phyloP scores from a whole-genome alignment of 208 protist species.

The Borovskyia barvae region DNA sequence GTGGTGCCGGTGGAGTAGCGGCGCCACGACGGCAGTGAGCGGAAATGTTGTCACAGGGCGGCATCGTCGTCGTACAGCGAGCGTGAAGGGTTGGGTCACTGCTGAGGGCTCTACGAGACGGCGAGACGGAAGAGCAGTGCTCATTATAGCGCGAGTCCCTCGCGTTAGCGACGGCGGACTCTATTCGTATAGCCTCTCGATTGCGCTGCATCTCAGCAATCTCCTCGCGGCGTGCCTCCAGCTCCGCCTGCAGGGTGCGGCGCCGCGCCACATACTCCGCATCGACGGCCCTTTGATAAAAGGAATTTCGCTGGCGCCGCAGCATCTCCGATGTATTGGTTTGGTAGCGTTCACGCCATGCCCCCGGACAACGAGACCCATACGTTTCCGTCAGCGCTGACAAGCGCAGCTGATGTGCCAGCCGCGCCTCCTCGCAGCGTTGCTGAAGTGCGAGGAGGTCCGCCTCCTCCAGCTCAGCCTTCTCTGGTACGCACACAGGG shows the following conservation, averaged over 20 bases:
- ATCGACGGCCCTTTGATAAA: slow-evolving; percentile 46
- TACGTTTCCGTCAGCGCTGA: slow-evolving; percentile 9
- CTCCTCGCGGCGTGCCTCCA: slow-evolving; percentile 49
- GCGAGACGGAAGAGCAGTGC: background rate
- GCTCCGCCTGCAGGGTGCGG: slow-evolving; percentile 60
- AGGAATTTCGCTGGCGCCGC: slow-evolving; percentile 41
- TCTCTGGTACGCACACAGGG: slow-evolving; percentile 59
- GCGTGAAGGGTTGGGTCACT: background rate
- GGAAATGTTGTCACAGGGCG: too few relatives aligned
- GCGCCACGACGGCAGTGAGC: too few relatives aligned
- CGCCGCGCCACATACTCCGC: slow-evolving; percentile 56
- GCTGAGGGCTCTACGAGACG: background rate
- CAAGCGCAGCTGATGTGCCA: slow-evolving; percentile 28
- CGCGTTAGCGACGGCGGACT: slow-evolving; percentile 8
- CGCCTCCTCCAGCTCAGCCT: slow-evolving; percentile 49
- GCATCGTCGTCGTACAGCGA: background rate
- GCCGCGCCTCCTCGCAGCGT: slow-evolving; percentile 37
- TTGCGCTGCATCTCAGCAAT: slow-evolving; percentile 22
- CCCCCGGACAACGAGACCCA: background rate
- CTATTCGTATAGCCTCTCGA: slow-evolving; percentile 14
- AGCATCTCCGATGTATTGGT: slow-evolving; percentile 70
- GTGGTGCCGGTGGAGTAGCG: too few relatives aligned
- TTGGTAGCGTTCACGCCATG: slow-evolving; percentile 11
- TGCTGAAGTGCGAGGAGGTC: slow-evolving; percentile 52
- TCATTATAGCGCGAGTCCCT: background rate